Evolutionary conservation across 805 yeast species (phyloP), one percentile per base, ranked within the genome.

Genomic region (Saturnispora serradocipensis): DNA sequence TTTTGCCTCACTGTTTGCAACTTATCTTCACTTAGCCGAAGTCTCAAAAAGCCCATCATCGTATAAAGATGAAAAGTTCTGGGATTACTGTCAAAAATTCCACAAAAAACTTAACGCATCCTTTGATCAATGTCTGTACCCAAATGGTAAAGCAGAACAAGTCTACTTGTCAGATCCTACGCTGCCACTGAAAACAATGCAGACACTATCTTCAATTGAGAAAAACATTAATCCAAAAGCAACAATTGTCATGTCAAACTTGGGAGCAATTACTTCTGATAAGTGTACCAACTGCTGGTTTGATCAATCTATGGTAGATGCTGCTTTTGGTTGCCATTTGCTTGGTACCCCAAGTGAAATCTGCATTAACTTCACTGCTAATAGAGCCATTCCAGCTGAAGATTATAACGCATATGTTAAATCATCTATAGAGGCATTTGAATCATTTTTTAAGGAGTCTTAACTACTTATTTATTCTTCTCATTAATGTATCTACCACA

Each of bases 401-500:
- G 27, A 40, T 35, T 48, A 49, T 16, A n/a, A 49, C 15, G 9
- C 13, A 4, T 55, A 42, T 43, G 49, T 52, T 13, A 7, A 34
- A 15, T 47, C 50, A 27, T 45, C 46, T 18, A 44, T 44, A 5
- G 9, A 30, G 32, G 16, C 38, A 16, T 30, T 44, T 44, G 38
- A 44, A 20, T 16, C 25, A 9, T 30, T 44, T 11, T 40, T 24
- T 13, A 30, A 11, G 15, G 20, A 22, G 5, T 25, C n/a, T 44
- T 36, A 24, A 24, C 40, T 20, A 36, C 18, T 22, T 43, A 36
- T 16, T n/a, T 22, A 32, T 43, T 38, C 42, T 45, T 46, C 13
- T 67, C 68, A 51, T 56, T 61, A 11, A 67, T 54, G 44, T 66
- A 58, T 52, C 58, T 60, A 4, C 64, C 69, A 5, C 47, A 28